Conservation (phyloP, 2,329 filamentous ascomycete species). For the Mollisiaceae sp. region DNA sequence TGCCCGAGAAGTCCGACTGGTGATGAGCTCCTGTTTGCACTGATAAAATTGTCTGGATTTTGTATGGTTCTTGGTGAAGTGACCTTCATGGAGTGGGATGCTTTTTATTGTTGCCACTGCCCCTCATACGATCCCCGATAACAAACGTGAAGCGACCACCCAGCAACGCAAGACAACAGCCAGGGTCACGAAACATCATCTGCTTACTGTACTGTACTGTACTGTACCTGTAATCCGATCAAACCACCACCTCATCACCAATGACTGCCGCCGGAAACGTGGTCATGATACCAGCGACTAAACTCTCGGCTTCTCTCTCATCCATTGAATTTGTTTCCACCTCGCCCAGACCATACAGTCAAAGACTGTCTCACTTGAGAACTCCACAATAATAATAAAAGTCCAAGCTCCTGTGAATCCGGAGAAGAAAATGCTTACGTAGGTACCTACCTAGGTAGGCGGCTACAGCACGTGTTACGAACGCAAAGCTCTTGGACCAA, state of each 20-base stretch:
- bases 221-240: conserved; percentile 1
- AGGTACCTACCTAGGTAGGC: too few relatives aligned
- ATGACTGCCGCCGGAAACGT: neutral
- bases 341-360: neutral
- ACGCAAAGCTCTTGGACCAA: neutral
- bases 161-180: conserved; percentile 3
- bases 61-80: neutral
- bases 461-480: conserved; percentile 12
- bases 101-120: neutral
- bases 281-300: conserved; percentile 2
- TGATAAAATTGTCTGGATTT: neutral
- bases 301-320: neutral
- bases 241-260: neutral
- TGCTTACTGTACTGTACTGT: conserved; percentile 10
- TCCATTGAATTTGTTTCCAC: neutral
- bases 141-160: conserved; percentile 10
- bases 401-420: conserved; percentile 18
- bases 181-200: conserved; percentile 2
- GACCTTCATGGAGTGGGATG: neutral
- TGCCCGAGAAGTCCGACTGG: neutral
- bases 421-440: conserved; percentile 14
- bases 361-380: neutral
- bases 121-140: neutral
- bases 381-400: neutral
- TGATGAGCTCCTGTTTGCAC: neutral